A percentile compares a stretch with the other conserved stretches of the same genome.
Evolutionary conservation across 176 grass and related monocot species (phyloP).

Genomic region (Musa beccarii): DNA sequence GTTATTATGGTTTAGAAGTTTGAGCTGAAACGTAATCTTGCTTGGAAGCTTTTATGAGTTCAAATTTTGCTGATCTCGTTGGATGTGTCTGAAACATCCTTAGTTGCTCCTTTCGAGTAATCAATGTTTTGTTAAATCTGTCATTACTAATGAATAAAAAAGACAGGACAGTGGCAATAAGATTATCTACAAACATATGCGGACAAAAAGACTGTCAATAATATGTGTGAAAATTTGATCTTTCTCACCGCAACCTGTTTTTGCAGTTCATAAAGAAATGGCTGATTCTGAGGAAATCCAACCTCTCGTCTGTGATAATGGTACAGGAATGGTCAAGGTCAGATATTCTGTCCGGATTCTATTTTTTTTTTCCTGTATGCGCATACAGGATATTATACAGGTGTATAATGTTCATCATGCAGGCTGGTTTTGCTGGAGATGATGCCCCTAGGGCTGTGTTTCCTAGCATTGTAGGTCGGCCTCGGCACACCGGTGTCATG

Average conservation of each 20-base stretch:
- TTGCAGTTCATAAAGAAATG: neutral
- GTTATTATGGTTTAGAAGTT: too few species aligned
- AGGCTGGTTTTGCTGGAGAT: neutral
- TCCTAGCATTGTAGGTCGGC: too few species aligned
- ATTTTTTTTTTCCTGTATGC: neutral
- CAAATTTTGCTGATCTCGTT: neutral
- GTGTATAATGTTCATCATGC: neutral
- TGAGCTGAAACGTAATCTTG: neutral
- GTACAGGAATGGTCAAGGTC: neutral
- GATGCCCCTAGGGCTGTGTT: neutral
- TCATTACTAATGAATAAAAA: neutral
- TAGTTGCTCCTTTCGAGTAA: neutral
- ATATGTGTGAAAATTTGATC: neutral
- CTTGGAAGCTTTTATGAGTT: neutral
- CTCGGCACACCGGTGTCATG: conserved; percentile 4
- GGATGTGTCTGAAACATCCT: neutral
- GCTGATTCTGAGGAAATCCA: neutral
- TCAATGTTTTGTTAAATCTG: neutral
- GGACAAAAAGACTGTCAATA: too few species aligned
- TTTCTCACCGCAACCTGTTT: neutral
- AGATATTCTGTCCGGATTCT: neutral
- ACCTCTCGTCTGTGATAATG: neutral
- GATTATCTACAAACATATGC: too few species aligned
- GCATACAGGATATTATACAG: neutral
- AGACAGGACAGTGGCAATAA: too few species aligned